These are phyloP conservation scores for Salvia splendens DNA, from an alignment of 257 asterid species.

Conservation along the genomic window DNA sequence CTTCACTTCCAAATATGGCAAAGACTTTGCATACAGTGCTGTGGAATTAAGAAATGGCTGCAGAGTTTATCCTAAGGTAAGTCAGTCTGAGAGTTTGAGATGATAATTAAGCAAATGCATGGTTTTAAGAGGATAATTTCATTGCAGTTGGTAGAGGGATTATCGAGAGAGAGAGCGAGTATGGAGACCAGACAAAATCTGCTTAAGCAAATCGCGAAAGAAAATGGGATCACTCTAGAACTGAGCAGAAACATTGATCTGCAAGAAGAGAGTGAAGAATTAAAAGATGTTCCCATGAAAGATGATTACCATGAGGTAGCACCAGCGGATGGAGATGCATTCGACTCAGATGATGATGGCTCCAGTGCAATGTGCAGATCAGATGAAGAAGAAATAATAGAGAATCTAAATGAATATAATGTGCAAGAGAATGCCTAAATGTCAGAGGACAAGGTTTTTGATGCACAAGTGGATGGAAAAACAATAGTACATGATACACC, in stretches of 20 bases:
- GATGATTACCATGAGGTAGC: neutral
- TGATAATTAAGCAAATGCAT: too few species aligned
- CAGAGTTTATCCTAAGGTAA: constrained; percentile 43
- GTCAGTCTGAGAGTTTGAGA: neutral
- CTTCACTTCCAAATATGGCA: constrained; percentile 41
- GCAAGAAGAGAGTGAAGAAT: neutral
- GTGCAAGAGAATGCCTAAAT: too few species aligned
- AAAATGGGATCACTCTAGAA: constrained; percentile 39
- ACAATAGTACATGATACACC: too few species aligned
- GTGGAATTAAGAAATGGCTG: constrained; percentile 39
- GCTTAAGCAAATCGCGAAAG: constrained; percentile 39
- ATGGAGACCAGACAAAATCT: constrained; percentile 35
- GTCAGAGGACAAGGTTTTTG: too few species aligned
- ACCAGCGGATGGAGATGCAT: neutral
- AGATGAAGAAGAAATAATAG: too few species aligned
- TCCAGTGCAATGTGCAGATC: too few species aligned
- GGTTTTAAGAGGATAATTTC: too few species aligned
- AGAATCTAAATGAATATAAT: too few species aligned
- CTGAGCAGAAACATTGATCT: neutral
- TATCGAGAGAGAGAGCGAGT: constrained; percentile 39
- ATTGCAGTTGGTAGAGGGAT: constrained; percentile 38
- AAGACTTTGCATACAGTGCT: constrained; percentile 39
- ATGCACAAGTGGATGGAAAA: too few species aligned
- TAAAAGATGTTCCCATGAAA: neutral
- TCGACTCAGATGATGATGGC: too few species aligned